Evolutionary conservation across 345 rosid species (phyloP).

Genomic region (Rhodamnia argentea): DNA sequence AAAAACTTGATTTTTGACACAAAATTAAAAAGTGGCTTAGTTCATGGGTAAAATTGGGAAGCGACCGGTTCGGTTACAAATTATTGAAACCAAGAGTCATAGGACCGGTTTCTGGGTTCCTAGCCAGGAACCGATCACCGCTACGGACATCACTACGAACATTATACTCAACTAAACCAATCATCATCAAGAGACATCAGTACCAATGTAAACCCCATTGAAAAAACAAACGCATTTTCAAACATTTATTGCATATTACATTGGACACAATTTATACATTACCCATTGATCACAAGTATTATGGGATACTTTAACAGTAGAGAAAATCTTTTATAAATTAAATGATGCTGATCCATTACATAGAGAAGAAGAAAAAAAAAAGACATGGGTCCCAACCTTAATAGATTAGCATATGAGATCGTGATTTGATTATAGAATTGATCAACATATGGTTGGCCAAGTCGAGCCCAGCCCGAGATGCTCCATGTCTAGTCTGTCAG

Average conservation of each 20-base stretch:
- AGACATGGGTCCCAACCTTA: neutral
- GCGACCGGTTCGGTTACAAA: neutral
- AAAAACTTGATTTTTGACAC: neutral
- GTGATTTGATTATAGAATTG: neutral
- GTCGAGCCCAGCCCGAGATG: neutral
- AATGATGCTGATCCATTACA: neutral
- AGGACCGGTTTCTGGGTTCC: neutral
- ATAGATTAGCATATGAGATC: neutral
- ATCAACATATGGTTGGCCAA: neutral
- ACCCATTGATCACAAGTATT: neutral
- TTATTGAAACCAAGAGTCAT: neutral
- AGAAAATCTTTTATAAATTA: neutral
- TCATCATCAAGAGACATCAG: neutral
- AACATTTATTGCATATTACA: neutral
- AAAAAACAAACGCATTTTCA: neutral
- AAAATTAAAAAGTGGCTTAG: rapidly evolving
- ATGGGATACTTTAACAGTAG: neutral
- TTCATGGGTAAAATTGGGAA: neutral
- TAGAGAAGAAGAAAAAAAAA: neutral
- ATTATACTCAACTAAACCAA: neutral
- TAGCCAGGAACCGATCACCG: neutral
- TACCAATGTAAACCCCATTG: neutral
- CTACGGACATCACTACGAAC: rapidly evolving
- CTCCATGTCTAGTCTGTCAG: neutral
- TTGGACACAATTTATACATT: neutral